phyloP scores from a whole-genome alignment of 805 yeast species.

The Wickerhamiella kazuoi region DNA sequence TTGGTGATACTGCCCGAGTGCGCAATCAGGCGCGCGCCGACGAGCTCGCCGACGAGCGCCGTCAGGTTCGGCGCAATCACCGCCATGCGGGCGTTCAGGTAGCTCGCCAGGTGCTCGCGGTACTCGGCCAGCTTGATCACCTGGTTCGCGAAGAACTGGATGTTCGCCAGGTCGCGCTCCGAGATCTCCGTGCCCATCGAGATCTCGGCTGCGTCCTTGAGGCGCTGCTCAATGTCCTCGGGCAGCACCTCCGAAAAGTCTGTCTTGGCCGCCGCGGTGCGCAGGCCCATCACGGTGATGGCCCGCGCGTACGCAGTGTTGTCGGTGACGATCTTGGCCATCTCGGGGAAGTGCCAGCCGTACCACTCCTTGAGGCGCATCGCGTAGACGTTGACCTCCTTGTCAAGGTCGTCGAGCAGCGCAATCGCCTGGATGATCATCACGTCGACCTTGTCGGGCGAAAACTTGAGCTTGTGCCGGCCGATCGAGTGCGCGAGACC shows the following conservation, averaged over 20 bases:
- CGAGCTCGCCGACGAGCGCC: conserved; percentile 89
- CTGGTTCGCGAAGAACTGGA: conserved; percentile 82
- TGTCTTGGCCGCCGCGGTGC: conserved; percentile 78
- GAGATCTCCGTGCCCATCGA: conserved; percentile 99
- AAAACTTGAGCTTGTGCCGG: conserved; percentile 92
- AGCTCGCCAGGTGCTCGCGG: conserved; percentile 89
- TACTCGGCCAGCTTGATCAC: conserved; percentile 90
- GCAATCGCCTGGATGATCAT: conserved; percentile 99
- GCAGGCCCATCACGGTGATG: conserved; percentile 80
- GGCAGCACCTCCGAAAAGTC: conserved; percentile 84
- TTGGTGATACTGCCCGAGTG: conserved; percentile 92
- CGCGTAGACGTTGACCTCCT: conserved; percentile 92
- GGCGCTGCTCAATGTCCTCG: conserved; percentile 81
- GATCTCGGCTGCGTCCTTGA: conserved; percentile 92
- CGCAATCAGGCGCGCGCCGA: conserved; percentile 95
- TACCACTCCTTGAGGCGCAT: conserved; percentile 98
- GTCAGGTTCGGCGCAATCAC: conserved; percentile 98
- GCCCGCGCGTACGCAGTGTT: conserved; percentile 93
- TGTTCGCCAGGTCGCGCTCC: conserved; percentile 71
- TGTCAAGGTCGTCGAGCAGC: conserved; percentile 88
- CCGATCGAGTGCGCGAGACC: conserved; percentile 98
- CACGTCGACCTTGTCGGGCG: conserved; percentile 96
- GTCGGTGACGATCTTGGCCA: conserved; percentile 92
- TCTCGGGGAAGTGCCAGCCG: conserved; percentile 99
- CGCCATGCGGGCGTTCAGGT: conserved; percentile 86